Evolutionary conservation across 371 early-diverging fungal genomes (phyloP).

Genomic region (Pancytospora philotis): DNA sequence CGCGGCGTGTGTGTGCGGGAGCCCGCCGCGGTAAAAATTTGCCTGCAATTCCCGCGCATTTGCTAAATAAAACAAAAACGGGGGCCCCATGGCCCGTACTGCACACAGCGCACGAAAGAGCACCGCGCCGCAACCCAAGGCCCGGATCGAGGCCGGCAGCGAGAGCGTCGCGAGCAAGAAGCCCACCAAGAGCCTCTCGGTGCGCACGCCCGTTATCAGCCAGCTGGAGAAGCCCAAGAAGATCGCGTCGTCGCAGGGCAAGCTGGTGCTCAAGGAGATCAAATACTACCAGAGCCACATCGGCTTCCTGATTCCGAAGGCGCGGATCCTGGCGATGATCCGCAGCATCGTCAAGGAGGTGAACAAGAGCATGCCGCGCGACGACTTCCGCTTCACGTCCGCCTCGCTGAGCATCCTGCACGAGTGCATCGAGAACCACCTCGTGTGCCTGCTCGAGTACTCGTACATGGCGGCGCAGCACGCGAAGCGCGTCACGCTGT

Average conservation of each 20-base stretch:
- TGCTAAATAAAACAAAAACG: too few relatives aligned
- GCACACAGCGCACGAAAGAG: background rate
- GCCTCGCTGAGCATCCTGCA: slow-evolving; percentile 24
- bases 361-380: background rate
- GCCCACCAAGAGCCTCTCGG: slow-evolving; percentile 4
- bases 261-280: slow-evolving; percentile 43
- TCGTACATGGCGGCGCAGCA: slow-evolving; percentile 30
- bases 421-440: slow-evolving; percentile 23
- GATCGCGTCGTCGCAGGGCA: background rate
- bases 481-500: slow-evolving; percentile 45
- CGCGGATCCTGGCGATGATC: slow-evolving; percentile 14
- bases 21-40: too few relatives aligned
- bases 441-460: slow-evolving; percentile 33
- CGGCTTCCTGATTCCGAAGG: slow-evolving; percentile 8
- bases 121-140: background rate
- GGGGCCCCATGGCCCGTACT: slow-evolving; percentile 1
- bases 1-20: too few relatives aligned
- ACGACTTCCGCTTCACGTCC: slow-evolving; percentile 15
- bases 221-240: slow-evolving; percentile 1
- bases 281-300: slow-evolving; percentile 27
- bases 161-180: background rate
- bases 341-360: background rate
- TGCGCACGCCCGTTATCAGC: background rate
- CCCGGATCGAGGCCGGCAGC: background rate
- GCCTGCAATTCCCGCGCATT: too few relatives aligned